Evolutionary conservation across 169 alveolate species (phyloP), one percentile per base, ranked within the genome.

Genomic region (Babesia gibsoni): DNA sequence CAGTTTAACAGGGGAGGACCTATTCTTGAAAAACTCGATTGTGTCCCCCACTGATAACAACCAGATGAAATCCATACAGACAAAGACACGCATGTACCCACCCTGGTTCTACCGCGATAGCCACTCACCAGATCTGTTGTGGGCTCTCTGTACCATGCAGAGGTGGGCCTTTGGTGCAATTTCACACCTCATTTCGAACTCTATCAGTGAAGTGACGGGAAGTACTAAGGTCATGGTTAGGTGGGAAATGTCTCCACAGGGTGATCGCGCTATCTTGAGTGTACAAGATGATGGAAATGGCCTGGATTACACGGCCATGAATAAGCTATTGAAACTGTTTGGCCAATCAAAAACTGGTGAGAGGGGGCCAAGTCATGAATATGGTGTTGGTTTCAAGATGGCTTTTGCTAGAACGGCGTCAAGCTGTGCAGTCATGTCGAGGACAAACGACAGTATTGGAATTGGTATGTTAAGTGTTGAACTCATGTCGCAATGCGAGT

Each of bases 331-430:
- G 22, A 79, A 88, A 53, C 87, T 89, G 42, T 91, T 89, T 70
- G 95, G 95, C 22, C 84, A 84, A 52, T 45, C 73, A 1, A 70
- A 79, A 30, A 33, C 78, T 6, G 83, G 83, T 43, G 83, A 63
- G 43, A 48, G 75, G 23, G 54, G 65, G 14, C 74, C 59, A 12
- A 54, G 83, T 29, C 67, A 87, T 72, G 89, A 82, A 33, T 91
- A 93, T 52, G 97, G 97, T 18, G 63, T 83, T 35, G 97, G 97
- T 20, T 93, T 93, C 82, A 93, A 93, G 80, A 83, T 88, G 82
- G 91, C 97, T 8, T 90, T 78, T 66, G 94, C 94, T 20, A 85
- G 97, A 20, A 69, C 89, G 30, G 88, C 95, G 7, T 82, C 89
- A 61, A 87, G 93, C 59, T 91, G 95, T 59, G 91, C 92, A 33